Base-by-base conservation (phyloP, 192 early-diverging fungal genomes). In the Irineochytrium annulatum region DNA sequence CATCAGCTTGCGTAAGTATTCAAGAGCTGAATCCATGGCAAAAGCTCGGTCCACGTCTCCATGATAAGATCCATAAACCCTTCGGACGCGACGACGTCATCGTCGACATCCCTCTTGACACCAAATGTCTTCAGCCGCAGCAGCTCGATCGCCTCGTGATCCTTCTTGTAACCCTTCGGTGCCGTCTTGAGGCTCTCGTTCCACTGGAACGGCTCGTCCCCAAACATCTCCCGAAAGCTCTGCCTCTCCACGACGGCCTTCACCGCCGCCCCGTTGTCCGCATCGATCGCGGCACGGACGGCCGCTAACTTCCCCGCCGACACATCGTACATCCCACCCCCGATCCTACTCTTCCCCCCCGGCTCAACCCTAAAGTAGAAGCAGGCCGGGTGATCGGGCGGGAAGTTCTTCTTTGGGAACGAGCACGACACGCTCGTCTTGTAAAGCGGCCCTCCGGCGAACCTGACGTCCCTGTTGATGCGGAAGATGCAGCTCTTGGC, bases 381-480 rank as follows among this genome's bases (percentile, higher is more conserved):
- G 20, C 73, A 73, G 24, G 80, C 79, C 5, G 46, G 46, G 24
- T 49, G 46, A 17, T 8, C 46, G 11, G 22, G 13, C 17, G 46
- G 8, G 5, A 70, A 64, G 13, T 70, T 70, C 2, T 69, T 61
- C 60, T 81, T 83, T 0, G 75, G 72, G 34, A 77, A 81, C 19
- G 65, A 57, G 20, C 70, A 74, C 1, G 73, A 48, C 2, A 82
- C 30, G 27, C 71, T 59, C 1, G 59, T 63, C 62, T 86, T 86
- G 59, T 86, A 86, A 0, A 82, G 84, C 13, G 62, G 57, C 52
- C 70, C 70, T 16, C 79, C 82, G 17, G 77, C 76, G 61, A 86
- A 86, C 3, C 84, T 66, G 5, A 86, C 52, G 55, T 86, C 84
- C 4, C 82, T 75, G 59, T 81, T 83, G 63, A 62, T 43, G 4